These are phyloP conservation scores for Strobilomyces dryophilus DNA, from an alignment of 768 basidiomycete genomes.

Conservation along the genomic window DNA sequence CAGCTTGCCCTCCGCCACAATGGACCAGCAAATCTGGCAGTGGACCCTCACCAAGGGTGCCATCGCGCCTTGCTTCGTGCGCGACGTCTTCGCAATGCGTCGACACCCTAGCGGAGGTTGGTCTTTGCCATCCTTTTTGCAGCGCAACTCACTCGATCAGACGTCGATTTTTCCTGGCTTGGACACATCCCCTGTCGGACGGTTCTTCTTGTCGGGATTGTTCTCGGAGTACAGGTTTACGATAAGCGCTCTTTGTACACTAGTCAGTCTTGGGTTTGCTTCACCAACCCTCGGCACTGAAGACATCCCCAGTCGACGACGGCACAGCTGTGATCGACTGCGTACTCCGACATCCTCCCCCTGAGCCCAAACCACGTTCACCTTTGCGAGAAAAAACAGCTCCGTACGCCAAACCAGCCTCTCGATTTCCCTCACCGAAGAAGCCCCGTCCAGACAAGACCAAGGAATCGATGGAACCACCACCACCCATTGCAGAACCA, in stretches of 20 bases:
- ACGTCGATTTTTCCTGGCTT: constrained; percentile 64
- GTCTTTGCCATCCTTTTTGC: not conserved
- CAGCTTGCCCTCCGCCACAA: not conserved
- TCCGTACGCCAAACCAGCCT: not conserved
- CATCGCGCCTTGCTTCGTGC: constrained; percentile 50
- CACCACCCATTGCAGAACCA: constrained; percentile 38
- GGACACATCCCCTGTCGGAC: constrained; percentile 67
- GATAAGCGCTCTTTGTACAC: constrained; percentile 60
- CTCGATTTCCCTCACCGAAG: constrained; percentile 10
- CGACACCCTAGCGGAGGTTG: constrained; percentile 32
- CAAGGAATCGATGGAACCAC: constrained; percentile 14
- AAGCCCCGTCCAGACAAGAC: constrained; percentile 11
- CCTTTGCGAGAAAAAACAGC: constrained; percentile 4
- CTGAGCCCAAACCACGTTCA: constrained; percentile 7
- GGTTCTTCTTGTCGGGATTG: constrained; percentile 55
- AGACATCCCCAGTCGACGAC: constrained; percentile 57
- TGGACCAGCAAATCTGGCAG: constrained; percentile 29
- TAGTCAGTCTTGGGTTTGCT: constrained; percentile 30
- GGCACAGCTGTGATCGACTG: constrained; percentile 75
- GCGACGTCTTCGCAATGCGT: constrained; percentile 49
- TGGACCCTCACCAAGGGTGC: constrained; percentile 60
- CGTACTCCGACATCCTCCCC: constrained; percentile 39
- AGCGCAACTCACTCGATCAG: constrained; percentile 27
- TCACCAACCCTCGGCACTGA: not conserved
- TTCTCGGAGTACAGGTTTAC: constrained; percentile 58